Base-by-base conservation (phyloP, 305 asterid species). In the Stenogyne calaminthoides region DNA sequence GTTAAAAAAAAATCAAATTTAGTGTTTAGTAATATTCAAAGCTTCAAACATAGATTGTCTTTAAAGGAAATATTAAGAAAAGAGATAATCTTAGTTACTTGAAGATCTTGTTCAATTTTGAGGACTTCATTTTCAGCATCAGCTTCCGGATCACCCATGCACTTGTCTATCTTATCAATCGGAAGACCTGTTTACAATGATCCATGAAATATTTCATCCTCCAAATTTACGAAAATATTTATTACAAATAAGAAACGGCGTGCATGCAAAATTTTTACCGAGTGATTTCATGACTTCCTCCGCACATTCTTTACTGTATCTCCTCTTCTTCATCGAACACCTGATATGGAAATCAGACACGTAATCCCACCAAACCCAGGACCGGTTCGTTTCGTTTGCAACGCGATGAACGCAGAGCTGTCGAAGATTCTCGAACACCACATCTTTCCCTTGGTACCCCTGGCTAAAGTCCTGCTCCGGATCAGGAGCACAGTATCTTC, bases 311-410 rank as follows among this genome's bases (percentile, higher is more conserved):
- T 81, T 84, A 80, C 81, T 88, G 69, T 89, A 92, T 71, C 84
- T 82, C 77, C 82, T 88, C 34, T 87, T 60, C 82, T 92, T 92
- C 97, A 92, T 92, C 7, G 97, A 88, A 42, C 96, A 92, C 74
- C 96, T 81, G 68, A 88, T 83, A 68, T 92, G 96, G 61, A 92
- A 92, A 79, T 92, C 97, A 0, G 97, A 88, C 6, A 92, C 96
- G 67, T 84, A 92, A 58, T 92, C 96, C 97, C 97, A 90, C 95
- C 96, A 91, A 63, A 83, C 83, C 97, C 97, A 89, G 0, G 96
- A 77, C 0, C 87, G 85, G 51, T 76, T 63, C 70, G 70, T 88
- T 64, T 85, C 84, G 34, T 91, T 89, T 3, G 97, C 90, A 10
- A 89, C 95, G 22, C 93, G 76, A 25, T 93, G 98, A 44, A 93